Percentiles rank a stretch among this genome's conserved stretches.
These are phyloP conservation scores for Gautieria morchelliformis DNA, from an alignment of 768 basidiomycete genomes.

Conservation along the genomic window DNA sequence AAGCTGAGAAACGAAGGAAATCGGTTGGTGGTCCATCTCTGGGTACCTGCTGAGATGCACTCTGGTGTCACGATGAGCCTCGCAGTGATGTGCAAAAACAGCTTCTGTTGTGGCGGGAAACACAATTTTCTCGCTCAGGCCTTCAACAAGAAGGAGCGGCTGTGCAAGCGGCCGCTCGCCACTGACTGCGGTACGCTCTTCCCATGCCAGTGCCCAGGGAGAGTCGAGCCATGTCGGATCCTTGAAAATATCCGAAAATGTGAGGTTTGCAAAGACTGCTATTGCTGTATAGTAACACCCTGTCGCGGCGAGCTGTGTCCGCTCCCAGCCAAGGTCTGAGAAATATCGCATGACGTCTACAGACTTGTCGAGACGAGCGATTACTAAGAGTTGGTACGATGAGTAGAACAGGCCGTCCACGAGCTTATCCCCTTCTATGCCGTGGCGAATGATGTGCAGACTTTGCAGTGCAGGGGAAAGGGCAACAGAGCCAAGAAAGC, in stretches of 20 bases:
- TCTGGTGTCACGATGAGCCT: no score
- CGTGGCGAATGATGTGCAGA: no score
- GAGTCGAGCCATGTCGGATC: conserved; percentile 3
- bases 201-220: no score
- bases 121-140: background rate
- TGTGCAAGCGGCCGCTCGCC: no score
- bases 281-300: background rate
- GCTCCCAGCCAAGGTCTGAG: no score
- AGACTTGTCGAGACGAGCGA: no score
- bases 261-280: background rate
- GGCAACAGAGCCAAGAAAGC: background rate
- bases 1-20: background rate
- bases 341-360: no score
- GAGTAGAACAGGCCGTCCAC: background rate
- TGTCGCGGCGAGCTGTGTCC: no score
- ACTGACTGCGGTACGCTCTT: no score
- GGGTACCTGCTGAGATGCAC: no score
- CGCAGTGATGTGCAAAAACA: background rate
- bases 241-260: background rate
- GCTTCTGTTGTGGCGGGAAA: background rate
- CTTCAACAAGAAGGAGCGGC: no score
- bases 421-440: background rate
- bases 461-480: background rate
- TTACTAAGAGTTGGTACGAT: background rate
- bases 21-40: background rate